phyloP scores from a whole-genome alignment of 2,329 filamentous ascomycete species.

The Clonostachys solani region DNA sequence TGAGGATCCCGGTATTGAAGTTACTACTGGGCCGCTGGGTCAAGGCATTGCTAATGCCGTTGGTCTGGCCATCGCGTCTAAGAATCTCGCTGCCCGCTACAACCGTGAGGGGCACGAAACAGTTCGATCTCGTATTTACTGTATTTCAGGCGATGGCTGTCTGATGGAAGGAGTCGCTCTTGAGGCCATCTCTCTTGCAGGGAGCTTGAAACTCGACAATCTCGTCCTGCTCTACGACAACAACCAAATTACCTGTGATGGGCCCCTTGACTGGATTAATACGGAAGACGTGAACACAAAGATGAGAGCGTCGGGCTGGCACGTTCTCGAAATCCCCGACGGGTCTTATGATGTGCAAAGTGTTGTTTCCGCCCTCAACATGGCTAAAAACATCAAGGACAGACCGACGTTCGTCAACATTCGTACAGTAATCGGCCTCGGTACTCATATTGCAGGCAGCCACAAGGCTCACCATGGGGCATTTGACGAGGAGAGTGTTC shows the following conservation, averaged over 20 bases:
- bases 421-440: slow-evolving; percentile 50
- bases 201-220: slow-evolving; percentile 46
- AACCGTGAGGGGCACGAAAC: slow-evolving; percentile 43
- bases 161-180: slow-evolving; percentile 50
- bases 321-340: slow-evolving; percentile 45
- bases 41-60: slow-evolving; percentile 54
- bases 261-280: slow-evolving; percentile 44
- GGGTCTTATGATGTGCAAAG: slow-evolving; percentile 41
- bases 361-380: slow-evolving; percentile 37
- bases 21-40: slow-evolving; percentile 52
- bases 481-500: slow-evolving; percentile 47
- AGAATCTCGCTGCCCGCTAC: slow-evolving; percentile 44
- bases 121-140: slow-evolving; percentile 45
- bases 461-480: slow-evolving; percentile 55
- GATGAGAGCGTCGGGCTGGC: slow-evolving; percentile 48
- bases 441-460: slow-evolving; percentile 37
- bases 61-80: slow-evolving; percentile 49
- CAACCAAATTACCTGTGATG: slow-evolving; percentile 53
- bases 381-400: slow-evolving; percentile 24
- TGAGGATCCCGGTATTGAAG: slow-evolving; percentile 49
- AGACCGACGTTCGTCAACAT: slow-evolving; percentile 55
- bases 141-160: slow-evolving; percentile 51
- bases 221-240: slow-evolving; percentile 53
- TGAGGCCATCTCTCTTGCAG: slow-evolving; percentile 49
- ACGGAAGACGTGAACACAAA: slow-evolving; percentile 51